Conservation (phyloP, 257 asterid genomes). For the Solanum ossicruentum region DNA sequence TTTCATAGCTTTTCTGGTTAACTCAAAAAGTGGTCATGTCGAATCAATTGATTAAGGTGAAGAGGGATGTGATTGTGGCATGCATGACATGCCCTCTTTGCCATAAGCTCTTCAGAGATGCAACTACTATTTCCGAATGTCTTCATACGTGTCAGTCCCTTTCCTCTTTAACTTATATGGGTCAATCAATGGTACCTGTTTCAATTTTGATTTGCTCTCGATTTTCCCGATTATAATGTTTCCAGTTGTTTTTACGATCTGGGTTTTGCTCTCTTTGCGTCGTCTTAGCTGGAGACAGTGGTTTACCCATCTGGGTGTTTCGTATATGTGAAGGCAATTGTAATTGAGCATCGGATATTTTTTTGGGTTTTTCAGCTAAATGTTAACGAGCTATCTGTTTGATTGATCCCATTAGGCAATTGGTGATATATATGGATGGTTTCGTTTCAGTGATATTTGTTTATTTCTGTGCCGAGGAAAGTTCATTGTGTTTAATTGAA, state of each 20-base stretch:
- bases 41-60: constrained; percentile 78
- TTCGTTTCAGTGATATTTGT: neutral
- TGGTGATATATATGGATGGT: neutral
- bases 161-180: neutral
- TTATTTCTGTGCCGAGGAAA: neutral
- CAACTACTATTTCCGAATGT: constrained; percentile 92
- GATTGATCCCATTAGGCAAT: neutral
- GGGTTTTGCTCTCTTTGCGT: neutral
- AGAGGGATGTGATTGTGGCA: constrained; percentile 67
- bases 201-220: neutral
- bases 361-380: neutral
- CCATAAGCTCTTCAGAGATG: constrained; percentile 71
- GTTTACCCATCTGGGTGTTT: neutral
- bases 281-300: neutral
- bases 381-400: neutral
- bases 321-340: neutral
- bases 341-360: neutral
- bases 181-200: neutral
- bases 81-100: constrained; percentile 99
- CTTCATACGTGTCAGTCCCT: constrained; percentile 81
- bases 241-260: neutral
- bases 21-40: constrained; percentile 33
- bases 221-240: neutral
- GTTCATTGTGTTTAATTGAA: neutral
- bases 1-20: constrained; percentile 12